These are phyloP conservation scores for Leccinum longicurvipes DNA, from an alignment of 768 basidiomycete species.

Conservation along the genomic window DNA sequence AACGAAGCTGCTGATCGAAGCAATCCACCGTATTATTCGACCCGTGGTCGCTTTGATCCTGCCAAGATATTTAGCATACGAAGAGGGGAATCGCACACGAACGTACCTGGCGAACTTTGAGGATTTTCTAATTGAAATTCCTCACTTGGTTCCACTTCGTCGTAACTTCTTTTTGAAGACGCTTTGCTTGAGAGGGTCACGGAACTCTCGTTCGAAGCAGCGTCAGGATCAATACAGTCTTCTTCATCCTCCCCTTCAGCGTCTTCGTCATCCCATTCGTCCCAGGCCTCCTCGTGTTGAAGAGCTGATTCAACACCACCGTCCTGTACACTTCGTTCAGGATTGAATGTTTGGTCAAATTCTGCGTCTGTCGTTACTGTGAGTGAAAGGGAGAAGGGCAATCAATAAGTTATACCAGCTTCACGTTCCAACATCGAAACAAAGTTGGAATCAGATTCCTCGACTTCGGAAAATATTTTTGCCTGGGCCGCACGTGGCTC, in stretches of 20 bases:
- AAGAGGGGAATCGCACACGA: neutral
- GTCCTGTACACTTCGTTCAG: constrained; percentile 16
- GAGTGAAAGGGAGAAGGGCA: neutral
- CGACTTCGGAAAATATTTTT: constrained; percentile 13
- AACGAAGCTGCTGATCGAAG: neutral
- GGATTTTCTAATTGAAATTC: constrained; percentile 33
- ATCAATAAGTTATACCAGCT: constrained; percentile 24
- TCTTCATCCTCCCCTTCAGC: constrained; percentile 46
- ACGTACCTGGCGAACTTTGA: constrained; percentile 46
- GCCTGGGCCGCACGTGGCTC: constrained; percentile 6
- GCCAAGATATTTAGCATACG: neutral
- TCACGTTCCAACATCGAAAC: constrained; percentile 26
- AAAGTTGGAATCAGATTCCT: constrained; percentile 30
- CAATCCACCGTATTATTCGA: constrained; percentile 27
- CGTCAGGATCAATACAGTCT: constrained; percentile 46
- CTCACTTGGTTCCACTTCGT: constrained; percentile 47
- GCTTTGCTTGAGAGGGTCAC: constrained; percentile 52
- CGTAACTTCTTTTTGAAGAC: constrained; percentile 47
- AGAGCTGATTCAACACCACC: constrained; percentile 15
- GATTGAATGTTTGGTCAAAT: constrained; percentile 22
- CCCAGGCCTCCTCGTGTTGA: constrained; percentile 23
- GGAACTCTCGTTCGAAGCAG: constrained; percentile 50
- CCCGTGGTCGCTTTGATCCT: constrained; percentile 47
- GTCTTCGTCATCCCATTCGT: constrained; percentile 34
- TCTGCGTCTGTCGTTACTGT: constrained; percentile 24